These are phyloP conservation scores for Penicillium thymicola DNA, from an alignment of 2,329 filamentous ascomycete species.

Conservation along the genomic window DNA sequence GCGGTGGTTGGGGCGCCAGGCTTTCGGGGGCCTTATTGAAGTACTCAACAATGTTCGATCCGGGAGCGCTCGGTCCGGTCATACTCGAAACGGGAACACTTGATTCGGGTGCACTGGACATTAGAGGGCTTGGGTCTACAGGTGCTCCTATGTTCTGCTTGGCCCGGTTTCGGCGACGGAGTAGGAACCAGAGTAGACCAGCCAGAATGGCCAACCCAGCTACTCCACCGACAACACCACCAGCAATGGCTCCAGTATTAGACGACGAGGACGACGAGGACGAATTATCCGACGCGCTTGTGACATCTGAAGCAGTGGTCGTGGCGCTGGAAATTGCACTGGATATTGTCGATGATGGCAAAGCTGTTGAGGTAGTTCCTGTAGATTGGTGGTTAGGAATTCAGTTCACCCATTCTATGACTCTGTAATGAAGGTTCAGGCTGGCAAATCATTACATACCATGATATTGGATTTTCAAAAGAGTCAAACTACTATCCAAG, in stretches of 20 bases:
- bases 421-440: background rate
- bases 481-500: background rate
- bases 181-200: slow-evolving; percentile 15
- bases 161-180: slow-evolving; percentile 5
- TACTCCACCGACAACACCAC: slow-evolving; percentile 19
- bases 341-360: background rate
- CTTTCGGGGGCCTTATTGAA: background rate
- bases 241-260: slow-evolving; percentile 7
- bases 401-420: background rate
- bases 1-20: background rate
- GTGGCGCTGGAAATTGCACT: background rate
- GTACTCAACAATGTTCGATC: background rate
- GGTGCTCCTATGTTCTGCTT: background rate
- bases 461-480: slow-evolving; percentile 1
- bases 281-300: background rate
- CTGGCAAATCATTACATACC: background rate
- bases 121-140: background rate
- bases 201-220: slow-evolving; percentile 12
- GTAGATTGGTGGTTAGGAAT: background rate
- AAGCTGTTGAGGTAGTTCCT: background rate
- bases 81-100: background rate
- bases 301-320: background rate
- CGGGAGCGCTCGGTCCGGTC: background rate
- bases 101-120: background rate
- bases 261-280: background rate